Evolutionary conservation across 768 basidiomycete species (phyloP).

Genomic region (Ramaria sp.): DNA sequence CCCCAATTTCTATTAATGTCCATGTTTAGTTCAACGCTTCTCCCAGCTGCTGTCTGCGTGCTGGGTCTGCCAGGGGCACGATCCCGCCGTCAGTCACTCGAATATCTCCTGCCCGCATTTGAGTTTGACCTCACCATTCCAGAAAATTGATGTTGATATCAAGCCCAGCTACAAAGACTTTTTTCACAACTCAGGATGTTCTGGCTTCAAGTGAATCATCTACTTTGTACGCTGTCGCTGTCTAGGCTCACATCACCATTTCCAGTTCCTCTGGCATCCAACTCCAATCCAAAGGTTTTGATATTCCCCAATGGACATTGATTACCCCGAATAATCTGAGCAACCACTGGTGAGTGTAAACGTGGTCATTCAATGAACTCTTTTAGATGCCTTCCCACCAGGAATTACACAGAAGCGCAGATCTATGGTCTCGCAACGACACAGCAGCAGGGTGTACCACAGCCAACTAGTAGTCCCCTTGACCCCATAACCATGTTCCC

Average conservation of each 20-base stretch:
- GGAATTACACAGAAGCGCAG: neutral
- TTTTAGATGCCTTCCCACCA: neutral
- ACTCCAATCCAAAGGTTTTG: neutral
- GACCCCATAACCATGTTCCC: too few relatives aligned
- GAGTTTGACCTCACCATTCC: neutral
- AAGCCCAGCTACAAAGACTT: neutral
- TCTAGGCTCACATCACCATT: neutral
- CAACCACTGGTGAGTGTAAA: neutral
- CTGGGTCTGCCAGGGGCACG: constrained; percentile 2
- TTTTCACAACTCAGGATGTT: neutral
- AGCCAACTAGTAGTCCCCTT: too few relatives aligned
- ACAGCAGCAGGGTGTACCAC: neutral
- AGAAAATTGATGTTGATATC: neutral
- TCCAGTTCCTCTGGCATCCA: neutral
- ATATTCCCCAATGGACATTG: neutral
- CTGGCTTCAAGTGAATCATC: too few relatives aligned
- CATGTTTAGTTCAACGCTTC: neutral
- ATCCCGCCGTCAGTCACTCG: neutral
- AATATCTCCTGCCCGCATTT: neutral
- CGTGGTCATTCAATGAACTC: neutral
- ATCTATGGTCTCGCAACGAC: neutral
- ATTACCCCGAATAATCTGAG: neutral
- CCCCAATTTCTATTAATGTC: neutral
- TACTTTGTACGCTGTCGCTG: neutral
- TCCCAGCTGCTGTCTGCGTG: constrained; percentile 4